These are phyloP conservation scores for Saturnispora serradocipensis DNA, from an alignment of 805 yeast species.

Conservation along the genomic window DNA sequence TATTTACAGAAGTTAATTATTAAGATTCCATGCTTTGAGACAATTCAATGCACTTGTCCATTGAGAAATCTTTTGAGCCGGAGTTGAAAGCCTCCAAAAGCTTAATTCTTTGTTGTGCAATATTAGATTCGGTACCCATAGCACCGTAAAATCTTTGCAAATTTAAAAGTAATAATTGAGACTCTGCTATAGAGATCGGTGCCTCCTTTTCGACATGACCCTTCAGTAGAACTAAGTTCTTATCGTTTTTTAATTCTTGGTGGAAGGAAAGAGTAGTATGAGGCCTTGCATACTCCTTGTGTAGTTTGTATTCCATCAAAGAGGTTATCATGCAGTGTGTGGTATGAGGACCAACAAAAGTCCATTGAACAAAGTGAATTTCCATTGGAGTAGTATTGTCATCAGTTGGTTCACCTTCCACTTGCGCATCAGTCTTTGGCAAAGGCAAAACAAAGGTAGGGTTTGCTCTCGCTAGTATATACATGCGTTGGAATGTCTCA, in stretches of 20 bases:
- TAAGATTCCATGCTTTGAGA: constrained; percentile 59
- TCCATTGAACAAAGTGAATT: constrained; percentile 91
- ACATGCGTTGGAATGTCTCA: constrained; percentile 53
- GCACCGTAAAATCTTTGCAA: constrained; percentile 82
- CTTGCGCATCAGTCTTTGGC: constrained; percentile 49
- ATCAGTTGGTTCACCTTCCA: constrained; percentile 27
- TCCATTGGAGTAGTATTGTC: constrained; percentile 39
- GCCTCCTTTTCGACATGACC: constrained; percentile 72
- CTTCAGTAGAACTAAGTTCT: constrained; percentile 71
- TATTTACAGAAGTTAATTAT: not conserved
- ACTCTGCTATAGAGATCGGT: constrained; percentile 58
- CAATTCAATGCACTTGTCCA: constrained; percentile 60
- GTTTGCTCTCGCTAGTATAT: constrained; percentile 55
- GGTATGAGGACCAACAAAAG: constrained; percentile 73
- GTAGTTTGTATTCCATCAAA: constrained; percentile 83
- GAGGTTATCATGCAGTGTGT: constrained; percentile 87
- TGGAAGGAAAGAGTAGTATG: constrained; percentile 89
- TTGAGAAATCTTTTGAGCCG: constrained; percentile 58
- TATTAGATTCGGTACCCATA: constrained; percentile 35
- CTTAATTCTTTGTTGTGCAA: constrained; percentile 39
- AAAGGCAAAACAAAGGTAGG: constrained; percentile 88
- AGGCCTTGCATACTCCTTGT: constrained; percentile 87
- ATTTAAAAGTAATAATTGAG: constrained; percentile 67
- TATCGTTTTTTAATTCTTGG: constrained; percentile 54
- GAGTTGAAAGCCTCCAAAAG: constrained; percentile 59